These are phyloP conservation scores for Boletellus dicymbophilus DNA, from an alignment of 1,284 basidiomycete species.

Conservation along the genomic window DNA sequence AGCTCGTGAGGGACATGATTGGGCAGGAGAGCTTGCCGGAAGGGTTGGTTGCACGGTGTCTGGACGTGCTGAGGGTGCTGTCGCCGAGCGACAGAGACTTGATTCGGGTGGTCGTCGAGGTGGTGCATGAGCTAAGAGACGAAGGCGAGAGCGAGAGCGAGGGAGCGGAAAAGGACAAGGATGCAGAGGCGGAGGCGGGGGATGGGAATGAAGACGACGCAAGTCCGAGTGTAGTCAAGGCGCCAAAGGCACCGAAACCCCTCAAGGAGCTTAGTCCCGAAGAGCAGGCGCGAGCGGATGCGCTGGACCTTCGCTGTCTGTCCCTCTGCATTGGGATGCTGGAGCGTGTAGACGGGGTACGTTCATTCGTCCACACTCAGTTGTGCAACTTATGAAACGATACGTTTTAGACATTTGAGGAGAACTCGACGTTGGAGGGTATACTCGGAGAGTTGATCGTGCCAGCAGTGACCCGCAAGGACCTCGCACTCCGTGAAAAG, in stretches of 20 bases:
- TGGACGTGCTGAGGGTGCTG: constrained; percentile 88
- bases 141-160: constrained; percentile 43
- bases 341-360: constrained; percentile 87
- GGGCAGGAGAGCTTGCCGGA: constrained; percentile 82
- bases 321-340: constrained; percentile 89
- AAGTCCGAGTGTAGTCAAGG: constrained; percentile 2
- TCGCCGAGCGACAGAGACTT: constrained; percentile 88
- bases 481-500: constrained; percentile 81
- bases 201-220: constrained; percentile 26
- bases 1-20: constrained; percentile 86
- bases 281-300: constrained; percentile 60
- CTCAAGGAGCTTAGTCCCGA: constrained; percentile 56
- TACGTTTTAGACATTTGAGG: constrained; percentile 75
- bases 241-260: constrained; percentile 16
- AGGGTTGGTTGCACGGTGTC: constrained; percentile 74
- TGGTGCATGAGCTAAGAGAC: constrained; percentile 86
- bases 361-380: constrained; percentile 26
- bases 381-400: background rate
- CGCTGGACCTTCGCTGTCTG: constrained; percentile 84
- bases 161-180: constrained; percentile 28
- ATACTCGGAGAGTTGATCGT: constrained; percentile 89
- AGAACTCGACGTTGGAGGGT: constrained; percentile 93
- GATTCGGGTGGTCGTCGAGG: constrained; percentile 92
- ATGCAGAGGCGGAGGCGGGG: constrained; percentile 8
- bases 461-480: constrained; percentile 88